Base-by-base conservation (phyloP, 345 rosid species). In the Excoecaria agallocha region DNA sequence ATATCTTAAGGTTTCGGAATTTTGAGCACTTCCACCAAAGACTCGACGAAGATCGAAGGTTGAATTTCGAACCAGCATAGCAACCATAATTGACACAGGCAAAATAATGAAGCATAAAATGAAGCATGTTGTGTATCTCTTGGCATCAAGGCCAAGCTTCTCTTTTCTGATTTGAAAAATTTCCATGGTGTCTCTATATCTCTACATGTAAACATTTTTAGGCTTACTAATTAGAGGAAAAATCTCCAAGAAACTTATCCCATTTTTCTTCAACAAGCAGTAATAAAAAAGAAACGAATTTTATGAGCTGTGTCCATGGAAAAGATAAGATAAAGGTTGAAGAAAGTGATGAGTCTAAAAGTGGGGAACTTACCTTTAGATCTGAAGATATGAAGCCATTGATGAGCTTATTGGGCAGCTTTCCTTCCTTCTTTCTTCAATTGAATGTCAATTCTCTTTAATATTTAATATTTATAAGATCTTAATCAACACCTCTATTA, bases 171-270 rank as follows among this genome's bases (percentile, higher is more conserved):
- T 35, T 30, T 72, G 30, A 61, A 61, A 49, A 22, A 20, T 64
- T 24, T 52, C 69, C 76, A 73, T 73, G 60, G 57, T 51, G 11
- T 73, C 35, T 22, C n/a, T 22, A 5, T 58, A 25, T 46, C 41
- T 46, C 45, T 13, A 46, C 67, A 56, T 37, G 56, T 37, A 60
- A 11, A 19, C 49, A 61, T 24, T 15, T 62, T 12, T 8, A 25
- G n/a, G 24, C 59, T 3, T 4, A 55, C 11, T 6, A 55, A 55
- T 19, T n/a, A 55, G 10, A 6, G n/a, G 5, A 24, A 55, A n/a
- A 55, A 55, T 8, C 10, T 43, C 10, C 8, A 43, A 43, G 7
- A 30, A 30, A 30, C 30, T 41, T 41, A 41, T 41, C 45, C 45
- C 45, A 41, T 43, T 4, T 43, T 43, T 41, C 45, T 41, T 43